Evolutionary conservation across 805 yeast species (phyloP), one percentile per base, ranked within the genome.

Genomic region (Ogataea wickerhamii): DNA sequence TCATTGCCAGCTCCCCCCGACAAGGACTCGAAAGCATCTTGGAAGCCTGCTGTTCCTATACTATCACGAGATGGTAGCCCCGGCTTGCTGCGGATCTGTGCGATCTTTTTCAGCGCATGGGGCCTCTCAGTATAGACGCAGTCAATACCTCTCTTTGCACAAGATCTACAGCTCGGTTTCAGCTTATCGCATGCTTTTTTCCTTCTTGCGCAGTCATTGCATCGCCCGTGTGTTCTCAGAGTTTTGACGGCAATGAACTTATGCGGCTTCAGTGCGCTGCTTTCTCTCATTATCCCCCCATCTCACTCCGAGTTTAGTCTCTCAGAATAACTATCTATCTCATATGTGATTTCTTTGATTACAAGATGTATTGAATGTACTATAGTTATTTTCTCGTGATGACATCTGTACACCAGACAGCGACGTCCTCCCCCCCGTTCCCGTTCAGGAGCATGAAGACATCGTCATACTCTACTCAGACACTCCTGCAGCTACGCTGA

Each of bases 161-260:
- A 70, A 20, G 65, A 67, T 3, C 64, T 59, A 51, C 75, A 70
- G 22, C 66, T 67, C 2, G 75, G 74, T 39, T 69, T 60, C 18
- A 58, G 54, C 43, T 69, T 66, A 47, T 68, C 73, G 58, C 75
- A 70, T 33, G 66, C 65, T 16, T 70, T 74, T 47, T 71, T 72
- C 34, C 76, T 51, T 51, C 72, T 60, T 32, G 74, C 56, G 46
- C 77, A 72, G n/a, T 50, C 49, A 6, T 44, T 37, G 28, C 51
- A 48, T 14, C 53, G 21, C 3, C 51, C 53, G 36, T 34, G 40
- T 5, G 47, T 39, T 26, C 49, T 29, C 17, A 32, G 12, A 0
- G 49, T 42, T 18, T 48, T 48, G 11, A 48, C 37, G 3, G 32
- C 8, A 17, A 47, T 40, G 21, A 47, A 47, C 27, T 38, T 41